Evolutionary conservation across 345 rosid genomes (phyloP).

Genomic region (Chamaenerion angustifolium): DNA sequence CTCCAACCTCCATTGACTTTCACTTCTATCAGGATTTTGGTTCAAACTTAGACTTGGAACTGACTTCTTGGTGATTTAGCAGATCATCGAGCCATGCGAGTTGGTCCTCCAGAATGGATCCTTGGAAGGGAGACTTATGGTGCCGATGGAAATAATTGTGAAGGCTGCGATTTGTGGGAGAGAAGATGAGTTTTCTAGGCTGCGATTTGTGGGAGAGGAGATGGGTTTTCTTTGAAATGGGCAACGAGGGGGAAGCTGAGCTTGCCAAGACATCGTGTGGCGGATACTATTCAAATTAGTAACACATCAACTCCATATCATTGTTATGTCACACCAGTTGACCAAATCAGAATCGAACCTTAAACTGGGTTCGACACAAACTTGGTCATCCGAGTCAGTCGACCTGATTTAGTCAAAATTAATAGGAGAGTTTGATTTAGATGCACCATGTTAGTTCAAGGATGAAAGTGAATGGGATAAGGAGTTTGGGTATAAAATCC

Average conservation of each 20-base stretch:
- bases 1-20: conserved; percentile 32
- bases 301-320: too few species aligned
- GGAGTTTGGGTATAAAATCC: too few species aligned
- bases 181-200: conserved; percentile 25
- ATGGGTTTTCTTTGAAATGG: conserved; percentile 43
- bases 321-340: too few species aligned
- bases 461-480: too few species aligned
- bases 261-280: conserved; percentile 25
- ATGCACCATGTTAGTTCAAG: too few species aligned
- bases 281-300: too few species aligned
- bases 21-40: conserved; percentile 11
- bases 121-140: conserved; percentile 1
- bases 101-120: conserved; percentile 1
- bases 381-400: too few species aligned
- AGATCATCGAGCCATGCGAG: background rate
- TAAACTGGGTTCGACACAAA: too few species aligned
- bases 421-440: too few species aligned
- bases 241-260: conserved; percentile 60
- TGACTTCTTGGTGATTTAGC: background rate
- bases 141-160: conserved; percentile 4
- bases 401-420: too few species aligned
- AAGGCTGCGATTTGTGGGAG: conserved; percentile 5
- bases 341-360: too few species aligned
- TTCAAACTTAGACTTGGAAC: conserved; percentile 9
- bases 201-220: conserved; percentile 14